phyloP scores from a whole-genome alignment of 305 asterid genomes.

The Fraxinus angustifolia region DNA sequence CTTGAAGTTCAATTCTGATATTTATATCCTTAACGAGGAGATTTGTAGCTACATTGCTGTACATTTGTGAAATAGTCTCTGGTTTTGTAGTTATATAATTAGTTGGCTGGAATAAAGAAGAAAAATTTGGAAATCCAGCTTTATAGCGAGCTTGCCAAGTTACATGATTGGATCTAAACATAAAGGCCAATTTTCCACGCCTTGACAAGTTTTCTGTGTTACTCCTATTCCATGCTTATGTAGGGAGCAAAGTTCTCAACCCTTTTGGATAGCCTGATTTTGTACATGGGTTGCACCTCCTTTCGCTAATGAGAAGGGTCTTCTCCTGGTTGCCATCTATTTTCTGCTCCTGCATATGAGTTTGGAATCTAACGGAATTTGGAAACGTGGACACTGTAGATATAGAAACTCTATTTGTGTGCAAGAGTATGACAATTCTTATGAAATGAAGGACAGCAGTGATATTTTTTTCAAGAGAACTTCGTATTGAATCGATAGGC shows the following conservation, averaged over 20 bases:
- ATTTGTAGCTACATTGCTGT: not conserved
- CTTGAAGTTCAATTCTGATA: not conserved
- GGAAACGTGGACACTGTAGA: not conserved
- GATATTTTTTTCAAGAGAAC: not conserved
- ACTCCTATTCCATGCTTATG: not conserved
- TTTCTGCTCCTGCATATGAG: not conserved
- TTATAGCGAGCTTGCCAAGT: not conserved
- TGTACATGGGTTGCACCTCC: not conserved
- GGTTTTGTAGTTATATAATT: not conserved
- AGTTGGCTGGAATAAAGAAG: not conserved
- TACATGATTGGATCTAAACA: not conserved
- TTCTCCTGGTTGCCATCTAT: not conserved
- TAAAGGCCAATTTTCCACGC: not conserved
- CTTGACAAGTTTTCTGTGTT: not conserved
- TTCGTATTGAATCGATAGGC: not conserved
- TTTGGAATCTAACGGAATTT: not conserved
- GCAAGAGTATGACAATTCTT: not conserved
- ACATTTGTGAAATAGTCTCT: not conserved
- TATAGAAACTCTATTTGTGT: not conserved
- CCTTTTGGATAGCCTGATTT: not conserved
- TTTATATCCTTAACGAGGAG: not conserved
- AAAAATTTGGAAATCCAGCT: not conserved
- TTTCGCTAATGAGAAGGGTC: not conserved
- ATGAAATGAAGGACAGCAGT: not conserved
- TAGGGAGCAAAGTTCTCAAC: not conserved